Evolutionary conservation across 768 basidiomycete species (phyloP).

Genomic region (Galerina sulciceps): DNA sequence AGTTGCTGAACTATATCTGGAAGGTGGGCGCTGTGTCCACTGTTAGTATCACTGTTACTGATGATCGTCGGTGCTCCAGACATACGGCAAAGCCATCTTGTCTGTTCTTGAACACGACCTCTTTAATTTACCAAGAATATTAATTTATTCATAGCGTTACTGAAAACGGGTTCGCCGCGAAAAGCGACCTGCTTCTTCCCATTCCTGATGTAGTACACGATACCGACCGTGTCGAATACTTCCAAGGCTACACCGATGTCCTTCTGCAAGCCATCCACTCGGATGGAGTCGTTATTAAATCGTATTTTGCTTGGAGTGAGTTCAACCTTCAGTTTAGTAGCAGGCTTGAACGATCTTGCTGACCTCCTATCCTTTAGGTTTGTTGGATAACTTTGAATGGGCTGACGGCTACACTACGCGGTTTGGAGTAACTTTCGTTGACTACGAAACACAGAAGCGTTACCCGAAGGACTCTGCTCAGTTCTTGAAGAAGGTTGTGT

Average conservation of each 20-base stretch:
- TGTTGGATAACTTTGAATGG: slow-evolving; percentile 78
- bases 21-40: slow-evolving; percentile 42
- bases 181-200: slow-evolving; percentile 53
- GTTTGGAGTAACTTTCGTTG: slow-evolving; percentile 73
- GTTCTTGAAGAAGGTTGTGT: slow-evolving; percentile 45
- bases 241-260: slow-evolving; percentile 54
- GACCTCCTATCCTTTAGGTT: slow-evolving; percentile 35
- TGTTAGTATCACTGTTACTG: background rate
- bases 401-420: slow-evolving; percentile 69
- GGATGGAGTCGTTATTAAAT: slow-evolving; percentile 61
- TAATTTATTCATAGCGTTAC: slow-evolving; percentile 49
- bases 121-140: too few species aligned
- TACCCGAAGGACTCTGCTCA: slow-evolving; percentile 63
- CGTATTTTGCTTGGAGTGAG: slow-evolving; percentile 73
- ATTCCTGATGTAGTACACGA: slow-evolving; percentile 55
- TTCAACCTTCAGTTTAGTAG: background rate
- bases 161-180: slow-evolving; percentile 72
- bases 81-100: slow-evolving; percentile 57
- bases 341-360: too few species aligned
- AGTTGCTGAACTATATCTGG: slow-evolving; percentile 69
- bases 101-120: slow-evolving; percentile 24
- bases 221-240: slow-evolving; percentile 65
- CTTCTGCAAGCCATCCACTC: slow-evolving; percentile 56
- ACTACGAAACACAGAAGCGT: slow-evolving; percentile 66
- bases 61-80: slow-evolving; percentile 19